phyloP scores from a whole-genome alignment of 192 early-diverging fungal species.

The Coemansia sp. region DNA sequence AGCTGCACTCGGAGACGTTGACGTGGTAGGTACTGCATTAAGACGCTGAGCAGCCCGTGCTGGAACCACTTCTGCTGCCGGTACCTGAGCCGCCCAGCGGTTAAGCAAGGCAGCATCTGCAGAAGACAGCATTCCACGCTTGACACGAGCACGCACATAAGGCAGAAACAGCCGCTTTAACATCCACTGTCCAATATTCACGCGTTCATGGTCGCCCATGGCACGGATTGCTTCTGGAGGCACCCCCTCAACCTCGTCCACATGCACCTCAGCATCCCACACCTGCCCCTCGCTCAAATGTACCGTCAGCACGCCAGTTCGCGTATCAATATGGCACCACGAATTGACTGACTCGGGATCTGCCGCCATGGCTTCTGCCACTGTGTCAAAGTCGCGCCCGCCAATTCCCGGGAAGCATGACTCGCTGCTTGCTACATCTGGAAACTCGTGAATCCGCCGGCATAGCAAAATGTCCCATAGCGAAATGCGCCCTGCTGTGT shows the following conservation, averaged over 20 bases:
- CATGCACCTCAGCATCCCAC: constrained; percentile 89
- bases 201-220: constrained; percentile 43
- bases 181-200: constrained; percentile 55
- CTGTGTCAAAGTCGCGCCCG: constrained; percentile 46
- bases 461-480: constrained; percentile 90
- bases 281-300: constrained; percentile 76
- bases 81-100: constrained; percentile 55
- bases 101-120: constrained; percentile 55
- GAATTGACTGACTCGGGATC: constrained; percentile 74
- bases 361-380: constrained; percentile 16
- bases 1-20: neutral
- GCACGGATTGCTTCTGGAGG: constrained; percentile 32
- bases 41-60: constrained; percentile 12
- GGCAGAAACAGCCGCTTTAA: constrained; percentile 47
- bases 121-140: constrained; percentile 66
- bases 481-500: constrained; percentile 72
- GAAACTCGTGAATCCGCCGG: constrained; percentile 53
- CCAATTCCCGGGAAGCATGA: constrained; percentile 35
- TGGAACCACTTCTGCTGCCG: constrained; percentile 33
- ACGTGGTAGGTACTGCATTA: neutral
- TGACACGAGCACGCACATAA: constrained; percentile 72
- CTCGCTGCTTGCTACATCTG: constrained; percentile 55
- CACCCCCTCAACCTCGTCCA: constrained; percentile 67
- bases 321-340: constrained; percentile 93
- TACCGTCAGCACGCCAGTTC: constrained; percentile 82